phyloP scores from a whole-genome alignment of 192 early-diverging fungal species.

The Kappamyces sp. region DNA sequence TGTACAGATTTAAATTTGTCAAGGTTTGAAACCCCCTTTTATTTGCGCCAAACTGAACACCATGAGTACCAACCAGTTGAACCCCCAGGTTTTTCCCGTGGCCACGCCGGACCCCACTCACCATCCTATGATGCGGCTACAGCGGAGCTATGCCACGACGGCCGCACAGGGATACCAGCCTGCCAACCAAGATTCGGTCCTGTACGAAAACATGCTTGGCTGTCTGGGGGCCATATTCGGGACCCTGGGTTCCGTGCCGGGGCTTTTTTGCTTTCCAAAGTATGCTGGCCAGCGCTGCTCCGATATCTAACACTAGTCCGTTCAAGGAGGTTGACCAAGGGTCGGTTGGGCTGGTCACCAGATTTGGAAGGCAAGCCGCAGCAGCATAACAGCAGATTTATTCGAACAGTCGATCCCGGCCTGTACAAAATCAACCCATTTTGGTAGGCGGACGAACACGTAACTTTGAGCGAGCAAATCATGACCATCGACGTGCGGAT shows the following conservation, averaged over 20 bases:
- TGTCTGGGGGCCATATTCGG: slow-evolving; percentile 10
- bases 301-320: slow-evolving; percentile 24
- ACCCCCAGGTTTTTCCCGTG: too few species aligned
- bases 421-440: slow-evolving; percentile 36
- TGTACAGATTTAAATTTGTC: too few species aligned
- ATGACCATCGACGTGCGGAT: slow-evolving; percentile 46
- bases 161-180: too few species aligned
- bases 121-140: too few species aligned
- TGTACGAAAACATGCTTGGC: slow-evolving; percentile 11
- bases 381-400: background rate
- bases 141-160: too few species aligned
- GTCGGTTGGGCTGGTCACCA: slow-evolving; percentile 60
- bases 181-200: too few species aligned
- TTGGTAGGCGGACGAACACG: background rate
- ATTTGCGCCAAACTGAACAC: too few species aligned
- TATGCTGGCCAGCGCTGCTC: background rate
- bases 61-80: too few species aligned
- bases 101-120: too few species aligned
- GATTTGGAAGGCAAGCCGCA: slow-evolving; percentile 43
- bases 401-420: slow-evolving; percentile 42
- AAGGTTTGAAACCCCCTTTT: too few species aligned
- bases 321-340: slow-evolving; percentile 66
- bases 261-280: slow-evolving; percentile 14
- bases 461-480: slow-evolving; percentile 28
- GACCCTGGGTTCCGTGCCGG: background rate